Evolutionary conservation across 805 yeast genomes (phyloP).

Genomic region (Kodamaea fukazawae): DNA sequence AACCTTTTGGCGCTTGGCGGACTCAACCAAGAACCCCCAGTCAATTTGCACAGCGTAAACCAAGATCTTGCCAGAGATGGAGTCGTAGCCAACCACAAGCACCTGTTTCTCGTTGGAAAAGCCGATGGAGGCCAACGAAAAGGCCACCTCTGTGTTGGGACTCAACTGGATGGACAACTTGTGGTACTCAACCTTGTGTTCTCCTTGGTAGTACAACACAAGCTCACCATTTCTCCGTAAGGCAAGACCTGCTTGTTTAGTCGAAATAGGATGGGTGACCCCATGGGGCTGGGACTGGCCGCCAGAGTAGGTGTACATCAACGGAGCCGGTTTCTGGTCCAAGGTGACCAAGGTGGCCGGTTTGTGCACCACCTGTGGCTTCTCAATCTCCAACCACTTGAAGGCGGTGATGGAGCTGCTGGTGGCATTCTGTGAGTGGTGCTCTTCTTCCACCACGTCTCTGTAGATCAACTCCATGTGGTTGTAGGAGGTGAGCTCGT

Average conservation of each 20-base stretch:
- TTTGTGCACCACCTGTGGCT: slow-evolving; percentile 56
- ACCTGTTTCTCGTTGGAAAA: slow-evolving; percentile 47
- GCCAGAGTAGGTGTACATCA: slow-evolving; percentile 52
- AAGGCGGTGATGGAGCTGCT: slow-evolving; percentile 42
- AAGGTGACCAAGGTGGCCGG: slow-evolving; percentile 48
- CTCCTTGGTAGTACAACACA: slow-evolving; percentile 61
- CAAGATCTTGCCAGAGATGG: slow-evolving; percentile 32
- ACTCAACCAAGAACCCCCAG: slow-evolving; percentile 54
- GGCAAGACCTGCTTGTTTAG: slow-evolving; percentile 69
- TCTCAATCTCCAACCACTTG: slow-evolving; percentile 75
- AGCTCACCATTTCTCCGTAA: slow-evolving; percentile 62
- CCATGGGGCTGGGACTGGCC: slow-evolving; percentile 60
- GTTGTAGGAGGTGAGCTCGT: slow-evolving; percentile 43
- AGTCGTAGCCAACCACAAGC: slow-evolving; percentile 42
- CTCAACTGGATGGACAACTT: slow-evolving; percentile 22
- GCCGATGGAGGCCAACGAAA: slow-evolving; percentile 50
- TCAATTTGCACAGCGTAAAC: slow-evolving; percentile 45
- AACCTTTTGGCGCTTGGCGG: slow-evolving; percentile 45
- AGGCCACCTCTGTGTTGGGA: slow-evolving; percentile 25
- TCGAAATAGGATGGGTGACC: slow-evolving; percentile 61
- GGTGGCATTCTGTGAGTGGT: slow-evolving; percentile 9
- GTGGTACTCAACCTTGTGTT: slow-evolving; percentile 57
- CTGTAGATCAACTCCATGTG: slow-evolving; percentile 49
- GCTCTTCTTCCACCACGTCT: slow-evolving; percentile 28
- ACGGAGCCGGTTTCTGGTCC: slow-evolving; percentile 15